Evolutionary conservation across 2,329 filamentous ascomycete species (phyloP).

Genomic region (Fusarium hostae): DNA sequence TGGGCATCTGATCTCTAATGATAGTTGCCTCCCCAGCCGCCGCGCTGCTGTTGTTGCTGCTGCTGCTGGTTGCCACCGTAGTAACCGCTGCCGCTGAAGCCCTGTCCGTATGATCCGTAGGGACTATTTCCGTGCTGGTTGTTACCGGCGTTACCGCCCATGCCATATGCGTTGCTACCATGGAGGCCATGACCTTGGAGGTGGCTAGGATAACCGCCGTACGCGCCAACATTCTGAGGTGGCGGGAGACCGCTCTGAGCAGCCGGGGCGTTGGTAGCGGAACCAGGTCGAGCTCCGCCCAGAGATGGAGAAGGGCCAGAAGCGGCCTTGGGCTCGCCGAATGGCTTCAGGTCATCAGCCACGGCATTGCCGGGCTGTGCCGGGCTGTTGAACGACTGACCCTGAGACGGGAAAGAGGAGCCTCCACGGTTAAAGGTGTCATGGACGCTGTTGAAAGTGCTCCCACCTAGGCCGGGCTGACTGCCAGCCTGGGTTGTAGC

Average conservation of each 20-base stretch:
- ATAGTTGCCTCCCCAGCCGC: conserved; percentile 71
- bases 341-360: conserved; percentile 68
- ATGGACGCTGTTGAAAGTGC: conserved; percentile 64
- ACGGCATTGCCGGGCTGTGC: conserved; percentile 58
- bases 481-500: conserved; percentile 61
- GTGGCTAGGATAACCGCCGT: conserved; percentile 67
- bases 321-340: conserved; percentile 64
- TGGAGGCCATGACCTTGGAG: conserved; percentile 65
- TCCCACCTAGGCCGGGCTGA: conserved; percentile 62
- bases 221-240: conserved; percentile 65
- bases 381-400: conserved; percentile 64
- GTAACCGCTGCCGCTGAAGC: conserved; percentile 61
- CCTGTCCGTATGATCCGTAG: conserved; percentile 64
- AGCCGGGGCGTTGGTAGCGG: conserved; percentile 63
- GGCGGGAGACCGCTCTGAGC: conserved; percentile 65
- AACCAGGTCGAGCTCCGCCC: conserved; percentile 66
- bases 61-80: conserved; percentile 53
- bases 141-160: conserved; percentile 61
- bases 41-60: conserved; percentile 54
- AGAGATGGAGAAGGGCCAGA: conserved; percentile 68
- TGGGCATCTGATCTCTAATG: conserved; percentile 50
- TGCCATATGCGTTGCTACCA: conserved; percentile 65
- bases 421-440: conserved; percentile 66
- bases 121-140: conserved; percentile 64
- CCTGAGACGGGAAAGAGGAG: conserved; percentile 66